phyloP scores from a whole-genome alignment of 2,329 filamentous ascomycete species.

The Pseudopithomyces chartarum region DNA sequence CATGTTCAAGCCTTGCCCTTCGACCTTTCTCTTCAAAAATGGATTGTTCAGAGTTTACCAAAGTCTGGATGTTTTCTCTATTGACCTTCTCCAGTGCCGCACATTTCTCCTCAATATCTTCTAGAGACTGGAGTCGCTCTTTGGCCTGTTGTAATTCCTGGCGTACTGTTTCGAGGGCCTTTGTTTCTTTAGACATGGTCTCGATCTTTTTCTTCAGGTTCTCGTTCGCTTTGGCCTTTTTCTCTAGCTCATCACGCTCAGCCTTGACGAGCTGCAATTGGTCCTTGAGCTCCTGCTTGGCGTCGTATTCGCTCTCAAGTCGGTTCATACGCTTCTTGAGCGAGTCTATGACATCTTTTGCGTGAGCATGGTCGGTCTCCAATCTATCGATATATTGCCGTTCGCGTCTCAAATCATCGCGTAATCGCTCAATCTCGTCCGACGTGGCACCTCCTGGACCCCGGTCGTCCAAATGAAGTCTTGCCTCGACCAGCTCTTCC shows the following conservation, averaged over 20 bases:
- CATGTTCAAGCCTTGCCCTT: slow-evolving; percentile 54
- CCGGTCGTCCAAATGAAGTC: slow-evolving; percentile 50
- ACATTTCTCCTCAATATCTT: slow-evolving; percentile 51
- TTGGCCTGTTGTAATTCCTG: slow-evolving; percentile 52
- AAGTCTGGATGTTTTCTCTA: slow-evolving; percentile 56
- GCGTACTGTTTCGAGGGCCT: slow-evolving; percentile 48
- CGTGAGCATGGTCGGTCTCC: slow-evolving; percentile 52
- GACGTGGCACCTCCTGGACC: slow-evolving; percentile 45
- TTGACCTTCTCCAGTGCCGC: slow-evolving; percentile 55
- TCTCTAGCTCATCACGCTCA: slow-evolving; percentile 55
- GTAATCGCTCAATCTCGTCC: slow-evolving; percentile 51
- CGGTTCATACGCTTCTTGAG: slow-evolving; percentile 53
- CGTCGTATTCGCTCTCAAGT: slow-evolving; percentile 47
- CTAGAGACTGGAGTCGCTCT: slow-evolving; percentile 52
- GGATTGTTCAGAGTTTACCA: slow-evolving; percentile 57
- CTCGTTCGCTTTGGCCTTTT: slow-evolving; percentile 57
- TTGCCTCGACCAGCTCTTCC: slow-evolving; percentile 54
- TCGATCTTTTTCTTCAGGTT: slow-evolving; percentile 61
- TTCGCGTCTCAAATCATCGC: slow-evolving; percentile 51
- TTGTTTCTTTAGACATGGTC: slow-evolving; percentile 54
- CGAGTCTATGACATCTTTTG: slow-evolving; percentile 51
- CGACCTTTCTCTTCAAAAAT: slow-evolving; percentile 57
- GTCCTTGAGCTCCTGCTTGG: slow-evolving; percentile 56
- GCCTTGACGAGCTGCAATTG: slow-evolving; percentile 55
- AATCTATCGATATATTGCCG: slow-evolving; percentile 57